These are phyloP conservation scores for Anthracocystis panici-leucophaei DNA, from an alignment of 1,284 basidiomycete genomes.

Conservation along the genomic window DNA sequence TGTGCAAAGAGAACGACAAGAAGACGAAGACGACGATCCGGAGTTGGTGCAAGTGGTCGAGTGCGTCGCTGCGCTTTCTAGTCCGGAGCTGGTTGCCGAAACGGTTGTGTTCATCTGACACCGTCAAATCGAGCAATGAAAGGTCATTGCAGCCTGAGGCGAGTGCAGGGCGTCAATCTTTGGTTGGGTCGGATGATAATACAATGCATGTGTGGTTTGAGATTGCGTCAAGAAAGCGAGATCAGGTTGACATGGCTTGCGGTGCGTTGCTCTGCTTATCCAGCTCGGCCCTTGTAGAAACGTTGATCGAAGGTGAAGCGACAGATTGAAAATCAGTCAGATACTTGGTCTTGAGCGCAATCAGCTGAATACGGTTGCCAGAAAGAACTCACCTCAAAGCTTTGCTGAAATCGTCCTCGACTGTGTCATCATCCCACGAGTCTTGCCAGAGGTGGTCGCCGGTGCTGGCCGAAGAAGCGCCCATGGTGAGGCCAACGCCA, in stretches of 20 bases:
- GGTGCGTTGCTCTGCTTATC: constrained; percentile 53
- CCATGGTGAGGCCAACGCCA: constrained; percentile 52
- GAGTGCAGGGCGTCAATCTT: not conserved
- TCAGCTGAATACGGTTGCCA: too few species aligned
- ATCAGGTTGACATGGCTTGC: constrained; percentile 56
- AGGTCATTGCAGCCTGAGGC: not conserved
- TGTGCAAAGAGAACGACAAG: constrained; percentile 4
- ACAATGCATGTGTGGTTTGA: constrained; percentile 4
- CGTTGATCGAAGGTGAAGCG: too few species aligned
- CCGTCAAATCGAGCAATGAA: not conserved
- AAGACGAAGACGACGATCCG: constrained; percentile 3
- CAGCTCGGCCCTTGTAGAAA: constrained; percentile 68
- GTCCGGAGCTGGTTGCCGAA: constrained; percentile 22
- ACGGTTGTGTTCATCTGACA: constrained; percentile 38
- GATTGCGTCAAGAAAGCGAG: not conserved
- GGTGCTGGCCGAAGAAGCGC: constrained; percentile 41
- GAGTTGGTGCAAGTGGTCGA: constrained; percentile 42
- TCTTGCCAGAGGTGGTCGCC: constrained; percentile 90
- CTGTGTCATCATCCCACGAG: constrained; percentile 99
- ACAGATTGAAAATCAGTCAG: too few species aligned
- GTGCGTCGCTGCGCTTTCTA: constrained; percentile 33
- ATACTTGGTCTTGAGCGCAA: too few species aligned
- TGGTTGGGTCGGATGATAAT: not conserved
- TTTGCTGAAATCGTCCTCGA: constrained; percentile 96
- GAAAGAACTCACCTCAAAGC: constrained; percentile 76